phyloP scores from a whole-genome alignment of 805 yeast species.

The Candida oleophila region DNA sequence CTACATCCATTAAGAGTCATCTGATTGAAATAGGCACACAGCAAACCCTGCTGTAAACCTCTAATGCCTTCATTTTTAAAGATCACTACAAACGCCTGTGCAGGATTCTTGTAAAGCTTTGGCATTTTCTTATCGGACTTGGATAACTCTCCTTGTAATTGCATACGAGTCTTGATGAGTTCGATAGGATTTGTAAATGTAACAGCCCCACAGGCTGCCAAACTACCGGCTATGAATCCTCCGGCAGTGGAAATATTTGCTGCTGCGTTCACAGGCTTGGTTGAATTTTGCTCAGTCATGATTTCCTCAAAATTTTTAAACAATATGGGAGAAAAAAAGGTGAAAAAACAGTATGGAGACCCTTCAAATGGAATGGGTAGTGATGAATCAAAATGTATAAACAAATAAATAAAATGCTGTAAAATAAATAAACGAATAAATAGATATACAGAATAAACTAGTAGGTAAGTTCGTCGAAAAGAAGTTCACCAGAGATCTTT shows the following conservation, averaged over 20 bases:
- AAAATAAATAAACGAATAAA: background rate
- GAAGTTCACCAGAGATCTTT: background rate
- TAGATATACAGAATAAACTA: no score
- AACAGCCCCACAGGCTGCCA: conserved; percentile 97
- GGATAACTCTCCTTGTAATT: conserved; percentile 87
- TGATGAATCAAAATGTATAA: background rate
- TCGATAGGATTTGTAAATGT: conserved; percentile 96
- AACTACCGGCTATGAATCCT: conserved; percentile 86
- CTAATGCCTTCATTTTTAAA: conserved; percentile 78
- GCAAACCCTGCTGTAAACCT: conserved; percentile 86
- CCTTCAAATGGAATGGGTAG: no score
- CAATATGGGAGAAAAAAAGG: background rate
- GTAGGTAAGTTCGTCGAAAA: background rate
- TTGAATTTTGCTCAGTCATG: background rate
- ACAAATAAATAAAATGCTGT: no score
- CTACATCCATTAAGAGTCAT: conserved; percentile 91
- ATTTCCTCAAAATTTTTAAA: background rate
- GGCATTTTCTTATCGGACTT: conserved; percentile 50
- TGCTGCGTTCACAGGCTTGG: conserved; percentile 32
- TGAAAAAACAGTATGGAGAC: no score
- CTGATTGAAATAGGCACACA: conserved; percentile 89
- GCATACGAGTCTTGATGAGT: conserved; percentile 93
- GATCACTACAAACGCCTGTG: conserved; percentile 78
- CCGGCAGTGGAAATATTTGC: conserved; percentile 65
- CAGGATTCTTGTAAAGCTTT: conserved; percentile 69